Evolutionary conservation across 2,329 filamentous ascomycete species (phyloP).

Genomic region (Aureobasidium sp.): DNA sequence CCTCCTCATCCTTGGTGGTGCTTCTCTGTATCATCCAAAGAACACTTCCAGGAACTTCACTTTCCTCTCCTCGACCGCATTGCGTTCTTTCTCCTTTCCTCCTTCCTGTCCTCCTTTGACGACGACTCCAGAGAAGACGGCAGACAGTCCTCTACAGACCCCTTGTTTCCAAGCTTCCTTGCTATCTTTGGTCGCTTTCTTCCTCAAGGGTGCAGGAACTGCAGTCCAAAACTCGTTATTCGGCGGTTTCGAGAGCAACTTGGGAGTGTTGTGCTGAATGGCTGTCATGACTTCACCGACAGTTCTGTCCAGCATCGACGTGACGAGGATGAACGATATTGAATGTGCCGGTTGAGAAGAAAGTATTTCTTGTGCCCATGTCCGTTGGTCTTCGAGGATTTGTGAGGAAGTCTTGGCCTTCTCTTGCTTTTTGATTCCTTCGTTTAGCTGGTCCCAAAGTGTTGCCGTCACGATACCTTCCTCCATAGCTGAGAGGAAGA

Average conservation of each 20-base stretch:
- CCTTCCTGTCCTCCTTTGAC: conserved; percentile 46
- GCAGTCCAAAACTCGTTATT: neutral
- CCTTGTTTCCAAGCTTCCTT: conserved; percentile 49
- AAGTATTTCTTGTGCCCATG: conserved; percentile 65
- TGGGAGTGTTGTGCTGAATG: conserved; percentile 17
- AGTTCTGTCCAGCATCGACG: conserved; percentile 62
- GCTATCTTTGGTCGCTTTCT: conserved; percentile 37
- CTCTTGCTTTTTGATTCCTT: conserved; percentile 45
- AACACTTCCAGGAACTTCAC: conserved; percentile 65
- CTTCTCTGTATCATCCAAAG: no score
- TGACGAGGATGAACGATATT: conserved; percentile 82
- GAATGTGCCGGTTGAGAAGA: conserved; percentile 68
- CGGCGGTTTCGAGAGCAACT: conserved; percentile 22
- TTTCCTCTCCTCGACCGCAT: conserved; percentile 56
- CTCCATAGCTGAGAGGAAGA: conserved; percentile 66
- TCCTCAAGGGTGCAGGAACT: conserved; percentile 24
- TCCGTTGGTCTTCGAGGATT: conserved; percentile 50
- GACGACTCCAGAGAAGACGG: conserved; percentile 57
- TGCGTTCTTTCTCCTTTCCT: conserved; percentile 52
- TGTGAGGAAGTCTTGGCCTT: conserved; percentile 38
- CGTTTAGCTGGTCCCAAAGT: conserved; percentile 65
- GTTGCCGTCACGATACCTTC: conserved; percentile 70
- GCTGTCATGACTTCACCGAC: conserved; percentile 45
- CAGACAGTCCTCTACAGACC: conserved; percentile 57
- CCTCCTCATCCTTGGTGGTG: no score